phyloP scores from a whole-genome alignment of 75 land plant species.

The Larix kaempferi region DNA sequence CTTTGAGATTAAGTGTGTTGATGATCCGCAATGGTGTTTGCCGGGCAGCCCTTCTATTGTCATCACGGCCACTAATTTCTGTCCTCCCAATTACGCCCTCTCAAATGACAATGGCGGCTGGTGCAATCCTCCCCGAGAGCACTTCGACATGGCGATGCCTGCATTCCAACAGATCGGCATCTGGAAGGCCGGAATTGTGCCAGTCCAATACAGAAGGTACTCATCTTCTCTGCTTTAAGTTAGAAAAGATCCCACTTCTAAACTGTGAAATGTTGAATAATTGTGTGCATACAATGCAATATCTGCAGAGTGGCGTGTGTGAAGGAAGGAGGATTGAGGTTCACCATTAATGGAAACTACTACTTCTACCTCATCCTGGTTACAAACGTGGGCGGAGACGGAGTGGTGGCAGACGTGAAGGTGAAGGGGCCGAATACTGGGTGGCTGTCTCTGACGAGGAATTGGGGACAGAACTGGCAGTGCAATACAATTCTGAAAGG shows the following conservation, averaged over 20 bases:
- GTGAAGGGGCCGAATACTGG: constrained; percentile 29
- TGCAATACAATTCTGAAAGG: constrained; percentile 7
- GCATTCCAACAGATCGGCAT: constrained; percentile 46
- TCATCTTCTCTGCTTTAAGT: neutral
- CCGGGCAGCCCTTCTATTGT: constrained; percentile 39
- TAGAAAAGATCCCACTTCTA: too few relatives aligned
- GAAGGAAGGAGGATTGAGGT: constrained; percentile 37
- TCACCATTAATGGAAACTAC: constrained; percentile 38
- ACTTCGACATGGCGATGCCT: constrained; percentile 53
- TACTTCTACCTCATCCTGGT: constrained; percentile 29
- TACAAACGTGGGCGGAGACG: constrained; percentile 43
- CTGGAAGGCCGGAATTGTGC: constrained; percentile 40
- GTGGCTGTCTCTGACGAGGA: constrained; percentile 36
- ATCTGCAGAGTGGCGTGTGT: constrained; percentile 33
- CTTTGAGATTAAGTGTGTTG: constrained; percentile 42
- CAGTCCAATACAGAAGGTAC: constrained; percentile 37
- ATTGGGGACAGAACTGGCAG: constrained; percentile 68
- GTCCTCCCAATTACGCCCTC: constrained; percentile 40
- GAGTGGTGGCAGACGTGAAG: constrained; percentile 23
- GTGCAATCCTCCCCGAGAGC: constrained; percentile 52
- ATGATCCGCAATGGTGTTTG: constrained; percentile 34
- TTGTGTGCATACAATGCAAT: neutral
- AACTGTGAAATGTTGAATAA: neutral
- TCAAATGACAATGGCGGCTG: constrained; percentile 59
- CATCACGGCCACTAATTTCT: constrained; percentile 60